Conservation (phyloP, 2,329 filamentous ascomycete species). For the Lecanicillium sp. region DNA sequence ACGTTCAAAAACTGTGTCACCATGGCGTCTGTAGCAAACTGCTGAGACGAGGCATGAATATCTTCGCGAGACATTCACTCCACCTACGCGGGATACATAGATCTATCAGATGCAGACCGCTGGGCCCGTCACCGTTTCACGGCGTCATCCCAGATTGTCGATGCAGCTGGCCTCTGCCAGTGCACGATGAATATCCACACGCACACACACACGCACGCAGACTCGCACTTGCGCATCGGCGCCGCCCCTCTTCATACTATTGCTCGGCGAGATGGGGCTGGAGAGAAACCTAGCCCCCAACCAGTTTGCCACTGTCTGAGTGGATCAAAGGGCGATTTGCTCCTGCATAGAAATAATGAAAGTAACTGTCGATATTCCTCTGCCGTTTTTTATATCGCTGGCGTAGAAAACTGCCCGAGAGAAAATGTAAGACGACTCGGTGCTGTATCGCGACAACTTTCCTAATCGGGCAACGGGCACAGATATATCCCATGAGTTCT, state of each 20-base stretch:
- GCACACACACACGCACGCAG: no score
- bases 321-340: background rate
- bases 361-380: no score
- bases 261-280: background rate
- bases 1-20: no score
- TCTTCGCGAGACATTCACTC: no score
- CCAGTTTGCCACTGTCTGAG: background rate
- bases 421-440: background rate
- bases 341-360: background rate
- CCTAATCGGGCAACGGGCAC: constrained; percentile 3
- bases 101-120: no score
- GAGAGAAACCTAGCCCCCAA: background rate
- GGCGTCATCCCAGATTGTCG: background rate
- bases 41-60: no score
- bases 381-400: no score
- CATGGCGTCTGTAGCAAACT: no score
- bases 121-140: background rate
- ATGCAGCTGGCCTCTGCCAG: background rate
- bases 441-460: background rate
- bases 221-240: no score
- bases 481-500: background rate
- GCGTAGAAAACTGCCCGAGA: no score
- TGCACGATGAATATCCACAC: background rate
- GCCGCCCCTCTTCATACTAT: background rate
- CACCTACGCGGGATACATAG: no score